Base-by-base conservation (phyloP, 2,329 filamentous ascomycete genomes). In the Diaporthe capsici region DNA sequence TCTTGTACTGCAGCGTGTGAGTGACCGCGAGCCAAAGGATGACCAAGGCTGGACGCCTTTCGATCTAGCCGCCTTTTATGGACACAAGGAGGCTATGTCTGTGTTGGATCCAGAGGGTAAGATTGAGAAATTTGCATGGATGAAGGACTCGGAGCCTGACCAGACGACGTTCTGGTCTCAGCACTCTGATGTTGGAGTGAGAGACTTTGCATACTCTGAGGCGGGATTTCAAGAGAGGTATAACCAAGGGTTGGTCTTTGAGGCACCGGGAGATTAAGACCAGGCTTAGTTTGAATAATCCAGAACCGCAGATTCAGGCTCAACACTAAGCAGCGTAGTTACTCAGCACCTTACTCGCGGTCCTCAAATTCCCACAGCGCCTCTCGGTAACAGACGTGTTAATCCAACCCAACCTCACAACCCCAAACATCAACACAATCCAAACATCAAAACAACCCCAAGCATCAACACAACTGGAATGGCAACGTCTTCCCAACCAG, bases 401-500 rank as follows among this genome's bases (percentile, higher is more conserved):
- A 1, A 34, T 34, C 34, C 34, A 34, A 34, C 1, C 34, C 34
- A 34, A 34, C 1, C 34, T 34, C 34, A 34, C 34, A 34, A 34
- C 7, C 34, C 34, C 34, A 34, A 34, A 34, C 34, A 34, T 34
- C 34, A 34, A 34, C 31, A 34, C 31, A 34, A 28, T 28, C 31
- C 31, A 34, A 34, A 34, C 31, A 34, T 34, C 31, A 34, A 34
- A 4, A 34, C 31, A 34, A 28, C 28, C 28, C 28, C 34, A 70
- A 60, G 49, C 70, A 37, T 60, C 53, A 60, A 60, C 39, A n/a
- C 55, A 37, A 37, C 20, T 28, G 7, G 39, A 3, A 60, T 60
- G 70, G 53, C 39, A 51, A 72, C 13, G n/a, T 37, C 55, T 61
- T 51, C 42, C 28, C 49, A 49, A 51, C 39, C 70, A 51, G 55